Base-by-base conservation (phyloP, 805 yeast species). In the Dipodascus geniculatus region DNA sequence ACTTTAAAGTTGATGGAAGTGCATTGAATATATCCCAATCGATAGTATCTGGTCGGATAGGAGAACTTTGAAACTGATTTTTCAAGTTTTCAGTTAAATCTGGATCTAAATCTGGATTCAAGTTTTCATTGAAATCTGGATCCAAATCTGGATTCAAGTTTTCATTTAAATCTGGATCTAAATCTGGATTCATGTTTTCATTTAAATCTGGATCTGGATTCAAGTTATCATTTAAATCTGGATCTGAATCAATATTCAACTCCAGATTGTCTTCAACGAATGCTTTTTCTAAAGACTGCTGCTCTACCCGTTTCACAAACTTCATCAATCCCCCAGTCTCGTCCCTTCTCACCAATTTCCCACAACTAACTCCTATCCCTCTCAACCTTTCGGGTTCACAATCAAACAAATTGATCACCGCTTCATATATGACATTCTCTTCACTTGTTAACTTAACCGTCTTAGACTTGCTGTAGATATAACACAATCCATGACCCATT, bases 401-500 rank as follows among this genome's bases (percentile, higher is more conserved):
- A 31, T 76, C 75, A 38, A 86, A 56, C 54, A 75, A 69, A 53
- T 87, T 68, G 58, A 77, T 78, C 17, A 86, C 65, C 6, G 44
- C 14, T 11, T 38, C 44, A 16, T 38, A 38, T 11, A 78, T 70
- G 58, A 80, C 76, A 42, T 82, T 62, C 61, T 83, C 87, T 11
- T 81, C 73, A 0, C 81, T 76, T 6, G 87, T 65, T n/a, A 79
- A 62, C 0, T 87, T 87, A 14, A 91, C 62, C 33, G 72, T 72
- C 1, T 83, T 70, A 9, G 83, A 72, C 58, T 80, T 81, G 48
- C 82, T 79, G 11, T 75, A 68, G 33, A 82, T 71, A 51, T 82
- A 87, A 66, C 96, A 87, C 14, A 65, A 65, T 0, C 99, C 98
- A 80, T 85, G 80, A 0, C 99, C 99, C 62, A 93, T 58, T 65